Evolutionary conservation across 2,329 filamentous ascomycete genomes (phyloP), one percentile per base, ranked within the genome.

Genomic region (Venturia carpophila): DNA sequence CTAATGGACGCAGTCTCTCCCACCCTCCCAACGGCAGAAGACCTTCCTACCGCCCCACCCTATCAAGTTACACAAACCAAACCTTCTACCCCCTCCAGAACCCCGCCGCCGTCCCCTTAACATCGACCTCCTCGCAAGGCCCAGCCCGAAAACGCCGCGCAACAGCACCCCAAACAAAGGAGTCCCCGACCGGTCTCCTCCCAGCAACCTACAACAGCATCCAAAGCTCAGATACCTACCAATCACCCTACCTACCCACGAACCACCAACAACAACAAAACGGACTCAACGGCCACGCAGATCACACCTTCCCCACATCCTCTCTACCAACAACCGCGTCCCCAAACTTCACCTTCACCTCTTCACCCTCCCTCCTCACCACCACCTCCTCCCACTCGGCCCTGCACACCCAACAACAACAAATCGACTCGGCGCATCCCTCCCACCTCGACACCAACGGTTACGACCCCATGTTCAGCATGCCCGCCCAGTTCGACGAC

Each of bases 381-480:
- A 58, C 11, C 21, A 15, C 15, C 3, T 3, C 13, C 19, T 11
- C 21, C 21, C n/a, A 49, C 27, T 19, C 52, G 2, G 37, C 13
- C 7, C 15, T 42, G 7, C 13, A 21, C 19, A 24, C 39, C n/a
- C 43, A 27, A 11, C 5, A 5, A 11, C 30, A 64, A 19, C 47
- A 37, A 17, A 56, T 56, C 47, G 47, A 39, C 15, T 41, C 47
- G 1, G 63, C 52, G 13, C 45, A 58, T 19, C 52, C 21, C 0
- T 34, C 42, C 7, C 24, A 27, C 17, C 19, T 30, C 24, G 56
- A 30, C 45, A 41, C 42, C 37, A 42, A 67, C 66, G 45, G 67
- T 65, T 73, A 74, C 70, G 71, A 77, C 67, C 70, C 74, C 66
- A 71, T 80, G 78, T 71, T 80, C 70, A 66, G 75, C 73, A 70